Conservation (phyloP, 2,329 filamentous ascomycete genomes). For the Microcera coccophila region DNA sequence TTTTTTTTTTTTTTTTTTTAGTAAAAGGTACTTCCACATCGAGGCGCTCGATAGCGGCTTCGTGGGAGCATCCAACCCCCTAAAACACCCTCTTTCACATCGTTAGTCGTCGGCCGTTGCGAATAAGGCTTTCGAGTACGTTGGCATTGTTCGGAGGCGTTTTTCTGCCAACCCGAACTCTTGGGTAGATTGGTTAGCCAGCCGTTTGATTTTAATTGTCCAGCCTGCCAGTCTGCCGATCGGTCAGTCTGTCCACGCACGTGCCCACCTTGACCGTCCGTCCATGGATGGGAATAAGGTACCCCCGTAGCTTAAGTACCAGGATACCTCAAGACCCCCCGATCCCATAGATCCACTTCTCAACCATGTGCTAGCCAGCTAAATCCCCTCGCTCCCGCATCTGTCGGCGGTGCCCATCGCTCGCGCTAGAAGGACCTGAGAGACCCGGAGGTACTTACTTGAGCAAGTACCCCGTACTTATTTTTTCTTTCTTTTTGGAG, state of each 20-base stretch:
- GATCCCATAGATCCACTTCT: neutral
- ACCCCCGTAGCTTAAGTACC: neutral
- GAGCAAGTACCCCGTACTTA: neutral
- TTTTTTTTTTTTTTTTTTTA: no score
- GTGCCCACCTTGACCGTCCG: neutral
- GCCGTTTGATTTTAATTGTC: neutral
- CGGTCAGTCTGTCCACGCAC: no score
- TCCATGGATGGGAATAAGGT: neutral
- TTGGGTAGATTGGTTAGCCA: neutral
- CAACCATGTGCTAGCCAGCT: neutral
- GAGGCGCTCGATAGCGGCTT: neutral
- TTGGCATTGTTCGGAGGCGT: no score
- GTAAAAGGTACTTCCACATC: no score
- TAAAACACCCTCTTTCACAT: neutral
- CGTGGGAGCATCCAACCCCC: neutral
- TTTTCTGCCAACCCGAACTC: neutral
- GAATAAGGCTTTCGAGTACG: no score
- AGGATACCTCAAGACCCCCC: neutral
- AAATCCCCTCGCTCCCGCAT: constrained; percentile 22
- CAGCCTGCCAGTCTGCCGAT: neutral
- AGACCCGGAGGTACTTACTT: neutral
- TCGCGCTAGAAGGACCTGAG: neutral
- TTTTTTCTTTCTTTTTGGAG: no score
- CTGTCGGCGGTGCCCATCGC: neutral
- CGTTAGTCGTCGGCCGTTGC: neutral